These are phyloP conservation scores for Elaphomyces granulatus DNA, from an alignment of 495 filamentous ascomycete genomes.

Conservation along the genomic window DNA sequence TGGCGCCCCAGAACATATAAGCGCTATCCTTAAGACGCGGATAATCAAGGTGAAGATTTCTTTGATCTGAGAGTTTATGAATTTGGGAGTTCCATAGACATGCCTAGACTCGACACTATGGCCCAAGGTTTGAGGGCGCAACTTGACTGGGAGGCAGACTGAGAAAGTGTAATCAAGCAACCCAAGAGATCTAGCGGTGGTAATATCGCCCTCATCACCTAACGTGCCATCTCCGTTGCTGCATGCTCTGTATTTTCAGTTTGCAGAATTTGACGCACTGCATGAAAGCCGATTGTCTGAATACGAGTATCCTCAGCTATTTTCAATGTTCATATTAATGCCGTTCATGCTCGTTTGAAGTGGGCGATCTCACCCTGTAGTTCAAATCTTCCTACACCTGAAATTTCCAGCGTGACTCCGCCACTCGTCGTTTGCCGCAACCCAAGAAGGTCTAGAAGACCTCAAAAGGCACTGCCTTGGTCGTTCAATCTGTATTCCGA, in stretches of 20 bases:
- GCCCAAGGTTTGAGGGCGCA: constrained; percentile 71
- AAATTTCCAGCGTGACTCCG: no score
- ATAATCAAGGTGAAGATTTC: constrained; percentile 79
- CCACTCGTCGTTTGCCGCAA: constrained; percentile 72
- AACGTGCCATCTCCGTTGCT: constrained; percentile 63
- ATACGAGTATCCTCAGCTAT: constrained; percentile 71
- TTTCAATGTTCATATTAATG: constrained; percentile 54
- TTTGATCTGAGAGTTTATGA: constrained; percentile 77
- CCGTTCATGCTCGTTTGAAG: constrained; percentile 94
- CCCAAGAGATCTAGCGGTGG: constrained; percentile 71
- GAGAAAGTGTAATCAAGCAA: constrained; percentile 75
- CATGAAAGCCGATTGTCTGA: constrained; percentile 88
- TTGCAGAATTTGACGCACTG: constrained; percentile 83
- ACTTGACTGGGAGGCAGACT: constrained; percentile 89
- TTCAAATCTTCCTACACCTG: no score
- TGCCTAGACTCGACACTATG: constrained; percentile 79
- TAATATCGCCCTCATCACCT: constrained; percentile 69
- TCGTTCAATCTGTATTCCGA: no score
- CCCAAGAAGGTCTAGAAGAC: constrained; percentile 93
- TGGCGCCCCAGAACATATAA: constrained; percentile 89
- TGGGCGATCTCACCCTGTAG: no score
- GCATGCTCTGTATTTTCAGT: constrained; percentile 83
- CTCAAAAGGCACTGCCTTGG: constrained; percentile 74
- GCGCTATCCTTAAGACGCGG: constrained; percentile 84
- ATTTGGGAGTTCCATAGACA: constrained; percentile 89